A percentile compares a stretch with the other conserved stretches of the same genome.
phyloP scores from a whole-genome alignment of 2,329 filamentous ascomycete species.

The Colletotrichum sp. region DNA sequence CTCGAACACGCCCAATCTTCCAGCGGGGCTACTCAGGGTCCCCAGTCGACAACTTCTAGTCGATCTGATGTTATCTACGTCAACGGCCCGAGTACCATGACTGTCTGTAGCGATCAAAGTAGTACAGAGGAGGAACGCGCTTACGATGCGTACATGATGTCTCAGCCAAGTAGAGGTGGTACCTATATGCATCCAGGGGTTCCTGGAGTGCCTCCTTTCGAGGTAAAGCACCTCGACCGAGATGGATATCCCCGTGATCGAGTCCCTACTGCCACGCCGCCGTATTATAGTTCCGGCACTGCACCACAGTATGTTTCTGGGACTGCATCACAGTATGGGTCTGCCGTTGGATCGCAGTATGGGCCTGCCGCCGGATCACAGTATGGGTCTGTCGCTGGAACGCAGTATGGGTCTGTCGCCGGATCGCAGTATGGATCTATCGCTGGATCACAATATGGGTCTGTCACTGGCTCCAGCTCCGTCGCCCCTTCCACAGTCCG shows the following conservation, averaged over 20 bases:
- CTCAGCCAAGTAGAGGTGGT: neutral
- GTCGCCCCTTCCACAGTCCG: neutral
- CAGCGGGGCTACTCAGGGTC: neutral
- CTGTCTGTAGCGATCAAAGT: neutral
- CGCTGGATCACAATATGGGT: neutral
- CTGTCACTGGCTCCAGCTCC: neutral
- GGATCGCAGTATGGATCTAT: neutral
- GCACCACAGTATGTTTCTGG: too few relatives aligned
- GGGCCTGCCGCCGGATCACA: neutral
- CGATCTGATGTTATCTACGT: neutral
- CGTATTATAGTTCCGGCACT: neutral
- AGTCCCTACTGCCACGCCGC: neutral
- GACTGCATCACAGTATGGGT: neutral
- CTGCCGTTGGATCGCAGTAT: accelerated
- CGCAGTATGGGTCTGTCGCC: neutral
- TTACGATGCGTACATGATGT: neutral
- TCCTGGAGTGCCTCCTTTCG: neutral
- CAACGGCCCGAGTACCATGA: neutral
- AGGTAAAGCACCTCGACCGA: neutral
- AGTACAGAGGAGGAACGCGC: neutral
- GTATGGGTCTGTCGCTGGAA: neutral
- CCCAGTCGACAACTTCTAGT: neutral
- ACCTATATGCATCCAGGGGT: neutral
- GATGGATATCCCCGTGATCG: neutral
- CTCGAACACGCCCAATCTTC: neutral